Percentiles rank a stretch among this genome's conserved stretches.
Conservation (phyloP, 306 rosid species). For the Astragalus membranaceus region DNA sequence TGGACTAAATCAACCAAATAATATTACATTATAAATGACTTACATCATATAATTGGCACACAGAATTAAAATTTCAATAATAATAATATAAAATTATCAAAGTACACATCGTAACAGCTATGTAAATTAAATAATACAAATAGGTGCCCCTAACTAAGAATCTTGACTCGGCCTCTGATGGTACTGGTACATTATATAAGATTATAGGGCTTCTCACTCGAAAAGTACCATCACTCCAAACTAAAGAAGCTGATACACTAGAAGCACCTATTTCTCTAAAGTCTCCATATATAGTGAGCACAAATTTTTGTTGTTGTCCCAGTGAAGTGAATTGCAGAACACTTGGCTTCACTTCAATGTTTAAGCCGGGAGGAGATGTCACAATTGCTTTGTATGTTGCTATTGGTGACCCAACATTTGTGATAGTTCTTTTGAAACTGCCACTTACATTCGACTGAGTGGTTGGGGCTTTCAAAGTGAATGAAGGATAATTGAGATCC, state of each 20-base stretch:
- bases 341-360: constrained; percentile 31
- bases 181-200: too few relatives aligned
- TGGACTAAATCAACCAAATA: too few relatives aligned
- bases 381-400: constrained; percentile 33
- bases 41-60: too few relatives aligned
- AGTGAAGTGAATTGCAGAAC: constrained; percentile 32
- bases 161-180: too few relatives aligned
- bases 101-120: too few relatives aligned
- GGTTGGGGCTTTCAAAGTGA: constrained; percentile 15
- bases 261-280: constrained; percentile 2
- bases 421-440: constrained; percentile 22
- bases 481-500: constrained; percentile 50
- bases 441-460: constrained; percentile 4
- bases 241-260: constrained; percentile 27
- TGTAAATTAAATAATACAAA: too few relatives aligned
- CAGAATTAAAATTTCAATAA: too few relatives aligned
- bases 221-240: too few relatives aligned
- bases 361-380: constrained; percentile 20
- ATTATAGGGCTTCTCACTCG: too few relatives aligned
- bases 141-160: too few relatives aligned
- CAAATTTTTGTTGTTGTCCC: constrained; percentile 25
- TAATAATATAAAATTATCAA: too few relatives aligned
- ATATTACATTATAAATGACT: too few relatives aligned
- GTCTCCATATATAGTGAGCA: constrained; percentile 24
- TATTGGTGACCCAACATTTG: constrained; percentile 39